Evolutionary conservation across 495 filamentous ascomycete genomes (phyloP), one percentile per base, ranked within the genome.

Genomic region (Penicillium nucicola): DNA sequence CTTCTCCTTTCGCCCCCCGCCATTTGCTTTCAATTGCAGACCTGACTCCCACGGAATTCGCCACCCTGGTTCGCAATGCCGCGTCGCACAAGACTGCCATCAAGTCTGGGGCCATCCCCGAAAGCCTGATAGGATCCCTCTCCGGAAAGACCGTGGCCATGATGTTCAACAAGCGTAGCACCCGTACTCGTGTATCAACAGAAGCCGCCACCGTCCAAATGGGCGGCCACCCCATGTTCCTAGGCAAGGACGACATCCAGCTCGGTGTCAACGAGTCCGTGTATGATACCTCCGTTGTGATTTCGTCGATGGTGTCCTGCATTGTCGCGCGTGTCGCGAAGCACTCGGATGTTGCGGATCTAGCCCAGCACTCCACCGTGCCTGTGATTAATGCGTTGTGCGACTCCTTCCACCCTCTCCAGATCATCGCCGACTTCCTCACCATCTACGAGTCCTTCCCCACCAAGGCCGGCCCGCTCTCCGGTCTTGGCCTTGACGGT

Each of bases 351-450:
- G 84, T 98, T 19, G 81, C 81, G 18, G 79, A 82, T 31, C 73
- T 96, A 32, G 89, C 93, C 3, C 82, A 89, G 64, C 71, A 89
- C 64, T 92, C 88, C 6, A 74, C 80, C 5, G 92, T 96, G 2
- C 93, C 93, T 1, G 88, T 98, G 38, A 93, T 98, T 72, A 98
- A 97, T 68, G 93, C 91, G 4, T 78, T 98, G 38, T 92, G 86
- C 28, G 85, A 92, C 63, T 82, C 84, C 36, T 95, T 84, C 69
- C 93, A 98, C 61, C 93, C 93, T 7, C 78, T 98, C 35, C 93
- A 98, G 70, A 90, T 84, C 23, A 82, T 95, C 54, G 90, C 95
- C 52, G 93, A 98, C 66, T 92, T 90, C 65, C 77, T 96, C 44
- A 97, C 95, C 19, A 86, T 98, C 53, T 77, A 87, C 59, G 93